phyloP scores from a whole-genome alignment of 2,329 filamentous ascomycete genomes.

The Aspergillus quadricinctus region DNA sequence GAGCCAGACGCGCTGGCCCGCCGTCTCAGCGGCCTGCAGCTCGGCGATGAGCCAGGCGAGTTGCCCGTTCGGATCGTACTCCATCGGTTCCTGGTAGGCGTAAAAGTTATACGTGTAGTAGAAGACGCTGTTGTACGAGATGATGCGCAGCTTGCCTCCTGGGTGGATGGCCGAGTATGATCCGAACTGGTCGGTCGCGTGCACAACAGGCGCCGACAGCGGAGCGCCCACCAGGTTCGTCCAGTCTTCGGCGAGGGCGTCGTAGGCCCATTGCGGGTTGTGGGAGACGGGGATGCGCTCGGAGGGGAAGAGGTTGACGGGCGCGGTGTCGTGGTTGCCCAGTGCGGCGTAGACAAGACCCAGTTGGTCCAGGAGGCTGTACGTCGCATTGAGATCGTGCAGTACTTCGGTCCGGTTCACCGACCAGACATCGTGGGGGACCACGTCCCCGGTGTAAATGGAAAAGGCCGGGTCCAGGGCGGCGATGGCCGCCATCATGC shows the following conservation, averaged over 20 bases:
- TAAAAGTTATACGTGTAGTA: conserved; percentile 58
- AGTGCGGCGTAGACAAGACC: conserved; percentile 50
- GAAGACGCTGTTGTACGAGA: conserved; percentile 58
- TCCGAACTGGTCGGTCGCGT: conserved; percentile 17
- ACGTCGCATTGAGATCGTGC: conserved; percentile 43
- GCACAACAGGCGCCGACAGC: neutral
- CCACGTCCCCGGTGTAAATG: conserved; percentile 59
- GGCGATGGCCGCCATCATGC: conserved; percentile 45
- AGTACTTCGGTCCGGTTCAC: conserved; percentile 31
- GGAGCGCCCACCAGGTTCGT: conserved; percentile 38
- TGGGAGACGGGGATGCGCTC: conserved; percentile 32
- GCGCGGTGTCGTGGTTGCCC: conserved; percentile 56
- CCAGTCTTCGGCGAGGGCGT: conserved; percentile 47
- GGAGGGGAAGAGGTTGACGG: conserved; percentile 50
- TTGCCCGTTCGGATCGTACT: conserved; percentile 50
- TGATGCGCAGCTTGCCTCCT: conserved; percentile 51
- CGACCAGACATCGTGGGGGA: conserved; percentile 48
- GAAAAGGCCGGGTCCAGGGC: conserved; percentile 47
- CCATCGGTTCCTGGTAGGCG: conserved; percentile 49
- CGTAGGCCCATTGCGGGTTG: conserved; percentile 51
- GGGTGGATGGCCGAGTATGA: conserved; percentile 34
- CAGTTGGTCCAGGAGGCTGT: conserved; percentile 44
- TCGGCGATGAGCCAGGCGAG: conserved; percentile 53
- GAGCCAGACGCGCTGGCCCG: conserved; percentile 52
- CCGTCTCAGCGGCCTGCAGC: conserved; percentile 50